These are phyloP conservation scores for Xylariaceae sp. DNA, from an alignment of 2,329 filamentous ascomycete genomes.

Conservation along the genomic window DNA sequence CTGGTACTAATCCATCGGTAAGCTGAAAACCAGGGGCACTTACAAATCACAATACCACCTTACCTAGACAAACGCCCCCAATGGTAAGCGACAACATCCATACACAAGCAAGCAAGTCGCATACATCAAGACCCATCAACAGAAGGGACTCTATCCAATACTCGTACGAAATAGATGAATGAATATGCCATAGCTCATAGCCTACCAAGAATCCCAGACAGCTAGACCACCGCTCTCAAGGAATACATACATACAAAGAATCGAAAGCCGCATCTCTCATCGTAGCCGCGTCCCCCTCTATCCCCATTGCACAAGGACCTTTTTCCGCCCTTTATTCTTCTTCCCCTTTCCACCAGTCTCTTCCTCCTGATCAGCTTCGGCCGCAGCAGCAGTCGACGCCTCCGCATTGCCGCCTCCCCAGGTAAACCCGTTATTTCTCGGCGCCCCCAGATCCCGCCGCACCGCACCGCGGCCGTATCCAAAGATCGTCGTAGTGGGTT, in stretches of 20 bases:
- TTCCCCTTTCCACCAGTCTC: constrained; percentile 43
- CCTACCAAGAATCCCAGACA: neutral
- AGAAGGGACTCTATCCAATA: no score
- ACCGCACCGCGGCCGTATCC: constrained; percentile 54
- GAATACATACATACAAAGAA: neutral
- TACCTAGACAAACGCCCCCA: no score
- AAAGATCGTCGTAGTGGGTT: constrained; percentile 57
- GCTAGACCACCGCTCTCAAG: neutral
- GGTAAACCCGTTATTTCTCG: constrained; percentile 46
- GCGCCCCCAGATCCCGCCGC: constrained; percentile 45
- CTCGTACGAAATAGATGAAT: no score
- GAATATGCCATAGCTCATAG: no score
- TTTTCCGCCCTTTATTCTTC: constrained; percentile 57
- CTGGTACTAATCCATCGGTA: no score
- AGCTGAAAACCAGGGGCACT: no score
- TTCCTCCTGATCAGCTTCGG: constrained; percentile 25
- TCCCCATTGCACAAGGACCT: constrained; percentile 58
- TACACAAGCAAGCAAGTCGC: no score
- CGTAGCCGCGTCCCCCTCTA: constrained; percentile 27
- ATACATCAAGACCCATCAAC: no score
- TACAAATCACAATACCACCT: no score
- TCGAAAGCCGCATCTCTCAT: neutral
- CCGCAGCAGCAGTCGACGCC: neutral
- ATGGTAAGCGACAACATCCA: no score
- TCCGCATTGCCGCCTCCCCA: constrained; percentile 41